Percentiles rank a stretch among this genome's conserved stretches.
phyloP scores from a whole-genome alignment of 2,329 filamentous ascomycete species.

The Plenodomus biglobosus region DNA sequence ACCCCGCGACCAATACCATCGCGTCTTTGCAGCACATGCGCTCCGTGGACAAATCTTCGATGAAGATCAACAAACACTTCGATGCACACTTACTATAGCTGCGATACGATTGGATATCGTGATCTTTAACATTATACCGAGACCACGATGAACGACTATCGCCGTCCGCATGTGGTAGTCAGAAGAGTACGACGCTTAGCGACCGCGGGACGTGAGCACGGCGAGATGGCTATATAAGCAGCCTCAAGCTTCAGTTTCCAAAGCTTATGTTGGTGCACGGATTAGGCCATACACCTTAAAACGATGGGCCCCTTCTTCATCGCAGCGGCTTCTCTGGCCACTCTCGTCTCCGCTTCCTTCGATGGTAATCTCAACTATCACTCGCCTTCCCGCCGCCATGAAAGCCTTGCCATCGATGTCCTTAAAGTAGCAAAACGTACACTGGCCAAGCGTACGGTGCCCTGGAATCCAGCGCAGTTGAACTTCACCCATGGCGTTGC shows the following conservation, averaged over 20 bases:
- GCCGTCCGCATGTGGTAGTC: not conserved
- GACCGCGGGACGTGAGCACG: not conserved
- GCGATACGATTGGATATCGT: constrained; percentile 2
- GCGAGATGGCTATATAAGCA: not conserved
- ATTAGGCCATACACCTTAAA: not conserved
- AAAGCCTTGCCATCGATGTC: constrained; percentile 63
- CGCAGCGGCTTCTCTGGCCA: constrained; percentile 15
- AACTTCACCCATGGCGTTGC: constrained; percentile 51
- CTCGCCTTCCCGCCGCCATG: constrained; percentile 65
- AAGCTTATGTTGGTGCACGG: not conserved
- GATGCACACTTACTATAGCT: constrained; percentile 13
- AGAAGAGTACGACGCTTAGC: not conserved
- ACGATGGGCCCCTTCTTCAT: constrained; percentile 20
- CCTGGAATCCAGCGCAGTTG: constrained; percentile 44
- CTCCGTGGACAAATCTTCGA: constrained; percentile 10
- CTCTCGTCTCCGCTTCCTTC: constrained; percentile 21
- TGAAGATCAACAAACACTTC: constrained; percentile 11
- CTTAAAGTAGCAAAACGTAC: constrained; percentile 60
- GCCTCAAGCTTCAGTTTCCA: not conserved
- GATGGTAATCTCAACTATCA: constrained; percentile 64
- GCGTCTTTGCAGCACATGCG: constrained; percentile 11
- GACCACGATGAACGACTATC: not conserved
- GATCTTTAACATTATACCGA: not conserved
- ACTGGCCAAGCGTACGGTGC: constrained; percentile 13
- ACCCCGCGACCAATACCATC: constrained; percentile 10